These are phyloP conservation scores for Russula olivacea DNA, from an alignment of 768 basidiomycete species.

Conservation along the genomic window DNA sequence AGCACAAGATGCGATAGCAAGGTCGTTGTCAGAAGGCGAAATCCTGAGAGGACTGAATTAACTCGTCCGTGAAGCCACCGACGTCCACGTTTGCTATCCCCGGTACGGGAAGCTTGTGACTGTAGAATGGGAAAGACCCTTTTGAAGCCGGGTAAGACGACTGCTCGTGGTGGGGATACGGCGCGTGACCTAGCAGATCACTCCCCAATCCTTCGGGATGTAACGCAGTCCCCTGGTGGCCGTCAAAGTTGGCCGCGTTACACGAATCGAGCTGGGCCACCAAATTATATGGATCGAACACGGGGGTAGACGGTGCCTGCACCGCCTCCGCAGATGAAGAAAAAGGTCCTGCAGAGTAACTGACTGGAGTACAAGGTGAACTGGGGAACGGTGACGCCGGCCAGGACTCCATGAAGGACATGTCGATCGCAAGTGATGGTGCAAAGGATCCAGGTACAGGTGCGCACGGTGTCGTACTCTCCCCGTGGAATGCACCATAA, in stretches of 20 bases:
- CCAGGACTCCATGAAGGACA: slow-evolving; percentile 21
- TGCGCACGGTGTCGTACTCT: slow-evolving; percentile 5
- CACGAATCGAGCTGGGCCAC: slow-evolving; percentile 10
- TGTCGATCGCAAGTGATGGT: slow-evolving; percentile 12
- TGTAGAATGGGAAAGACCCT: slow-evolving; percentile 9
- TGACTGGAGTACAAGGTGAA: slow-evolving; percentile 17
- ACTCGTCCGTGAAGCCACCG: slow-evolving; percentile 10
- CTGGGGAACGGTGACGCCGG: slow-evolving; percentile 15
- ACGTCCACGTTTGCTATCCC: slow-evolving; percentile 5
- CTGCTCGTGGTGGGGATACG: slow-evolving; percentile 6
- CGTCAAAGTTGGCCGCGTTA: neutral
- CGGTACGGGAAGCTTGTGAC: slow-evolving; percentile 11
- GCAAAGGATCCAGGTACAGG: neutral
- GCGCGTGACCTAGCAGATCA: neutral
- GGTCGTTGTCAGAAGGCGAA: slow-evolving; percentile 15
- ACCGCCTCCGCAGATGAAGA: slow-evolving; percentile 18
- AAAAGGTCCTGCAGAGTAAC: slow-evolving; percentile 14
- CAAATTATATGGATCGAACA: slow-evolving; percentile 13
- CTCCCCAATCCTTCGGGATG: neutral
- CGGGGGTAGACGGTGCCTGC: slow-evolving; percentile 7
- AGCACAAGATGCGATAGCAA: neutral
- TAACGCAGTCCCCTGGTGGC: neutral
- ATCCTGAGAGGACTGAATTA: slow-evolving; percentile 4
- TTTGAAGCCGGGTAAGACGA: neutral
- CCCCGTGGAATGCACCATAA: slow-evolving; percentile 12